A percentile compares a stretch with the other conserved stretches of the same genome.
These are phyloP conservation scores for Polyporus arcularius DNA, from an alignment of 768 basidiomycete genomes.

Conservation along the genomic window DNA sequence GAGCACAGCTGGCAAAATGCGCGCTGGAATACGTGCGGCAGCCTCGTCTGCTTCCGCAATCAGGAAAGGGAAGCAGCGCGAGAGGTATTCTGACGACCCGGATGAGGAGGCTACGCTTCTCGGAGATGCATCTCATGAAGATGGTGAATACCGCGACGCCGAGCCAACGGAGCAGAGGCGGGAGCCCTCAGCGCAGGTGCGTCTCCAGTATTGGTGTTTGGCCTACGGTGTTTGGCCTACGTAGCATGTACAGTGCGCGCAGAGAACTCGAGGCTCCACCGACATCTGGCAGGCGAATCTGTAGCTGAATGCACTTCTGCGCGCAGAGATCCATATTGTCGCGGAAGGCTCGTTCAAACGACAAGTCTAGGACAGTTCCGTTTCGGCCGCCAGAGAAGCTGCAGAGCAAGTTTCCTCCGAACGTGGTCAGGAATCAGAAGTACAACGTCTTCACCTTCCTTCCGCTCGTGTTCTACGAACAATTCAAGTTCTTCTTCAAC, in stretches of 20 bases:
- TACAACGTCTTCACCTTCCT: slow-evolving; percentile 97
- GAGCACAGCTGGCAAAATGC: slow-evolving; percentile 29
- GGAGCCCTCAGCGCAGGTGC: slow-evolving; percentile 27
- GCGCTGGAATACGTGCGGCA: slow-evolving; percentile 34
- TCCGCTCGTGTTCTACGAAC: slow-evolving; percentile 96
- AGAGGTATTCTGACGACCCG: slow-evolving; percentile 61
- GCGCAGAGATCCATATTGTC: slow-evolving; percentile 25
- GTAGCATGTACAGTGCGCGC: too few relatives aligned
- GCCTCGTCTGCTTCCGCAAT: slow-evolving; percentile 31
- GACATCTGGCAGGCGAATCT: neutral
- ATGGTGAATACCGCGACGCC: slow-evolving; percentile 40
- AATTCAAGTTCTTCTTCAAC: slow-evolving; percentile 99
- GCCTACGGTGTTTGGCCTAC: too few relatives aligned
- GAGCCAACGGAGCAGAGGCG: slow-evolving; percentile 34
- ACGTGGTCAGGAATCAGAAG: slow-evolving; percentile 96
- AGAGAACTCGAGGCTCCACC: neutral
- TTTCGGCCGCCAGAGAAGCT: slow-evolving; percentile 79
- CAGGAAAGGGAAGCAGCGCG: slow-evolving; percentile 48
- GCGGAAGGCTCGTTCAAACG: slow-evolving; percentile 44
- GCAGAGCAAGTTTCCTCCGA: slow-evolving; percentile 75
- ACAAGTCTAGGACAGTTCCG: slow-evolving; percentile 76
- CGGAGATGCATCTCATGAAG: slow-evolving; percentile 35
- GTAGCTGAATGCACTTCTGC: neutral
- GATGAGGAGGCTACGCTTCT: slow-evolving; percentile 63
- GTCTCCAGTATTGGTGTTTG: neutral